These are phyloP conservation scores for Heliosperma pusillum DNA, from an alignment of 148 eudicot genomes.

Conservation along the genomic window DNA sequence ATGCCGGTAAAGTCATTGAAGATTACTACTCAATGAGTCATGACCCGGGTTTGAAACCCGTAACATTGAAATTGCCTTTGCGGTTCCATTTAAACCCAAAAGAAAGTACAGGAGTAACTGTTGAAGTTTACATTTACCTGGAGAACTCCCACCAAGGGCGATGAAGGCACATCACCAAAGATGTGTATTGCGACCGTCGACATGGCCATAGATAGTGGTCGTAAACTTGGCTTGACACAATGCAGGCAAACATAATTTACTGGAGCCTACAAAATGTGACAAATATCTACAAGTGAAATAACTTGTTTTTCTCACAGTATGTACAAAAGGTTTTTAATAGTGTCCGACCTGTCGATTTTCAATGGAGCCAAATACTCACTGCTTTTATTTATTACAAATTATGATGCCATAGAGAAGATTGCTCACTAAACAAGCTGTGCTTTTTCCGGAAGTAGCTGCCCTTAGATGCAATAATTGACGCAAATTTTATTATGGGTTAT, in stretches of 20 bases:
- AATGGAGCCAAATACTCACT: neutral
- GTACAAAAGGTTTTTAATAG: neutral
- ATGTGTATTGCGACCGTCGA: slow-evolving; percentile 86
- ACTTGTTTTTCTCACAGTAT: neutral
- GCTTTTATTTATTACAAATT: neutral
- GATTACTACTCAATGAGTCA: neutral
- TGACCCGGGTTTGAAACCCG: neutral
- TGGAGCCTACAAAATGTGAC: slow-evolving; percentile 65
- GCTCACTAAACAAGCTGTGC: no score
- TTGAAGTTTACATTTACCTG: slow-evolving; percentile 49
- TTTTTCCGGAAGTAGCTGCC: no score
- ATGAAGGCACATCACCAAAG: slow-evolving; percentile 93
- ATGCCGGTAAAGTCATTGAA: neutral
- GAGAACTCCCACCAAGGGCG: slow-evolving; percentile 93
- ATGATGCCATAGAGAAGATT: neutral
- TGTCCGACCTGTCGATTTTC: no score
- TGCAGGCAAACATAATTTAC: slow-evolving; percentile 88
- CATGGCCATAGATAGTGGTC: slow-evolving; percentile 97
- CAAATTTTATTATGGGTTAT: no score
- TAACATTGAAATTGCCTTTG: neutral
- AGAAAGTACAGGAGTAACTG: neutral
- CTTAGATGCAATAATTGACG: no score
- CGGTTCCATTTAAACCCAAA: neutral
- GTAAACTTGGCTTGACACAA: slow-evolving; percentile 71
- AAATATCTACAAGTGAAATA: neutral